Conservation (phyloP, 2,329 filamentous ascomycete genomes). For the Akanthomyces uredinophilus region DNA sequence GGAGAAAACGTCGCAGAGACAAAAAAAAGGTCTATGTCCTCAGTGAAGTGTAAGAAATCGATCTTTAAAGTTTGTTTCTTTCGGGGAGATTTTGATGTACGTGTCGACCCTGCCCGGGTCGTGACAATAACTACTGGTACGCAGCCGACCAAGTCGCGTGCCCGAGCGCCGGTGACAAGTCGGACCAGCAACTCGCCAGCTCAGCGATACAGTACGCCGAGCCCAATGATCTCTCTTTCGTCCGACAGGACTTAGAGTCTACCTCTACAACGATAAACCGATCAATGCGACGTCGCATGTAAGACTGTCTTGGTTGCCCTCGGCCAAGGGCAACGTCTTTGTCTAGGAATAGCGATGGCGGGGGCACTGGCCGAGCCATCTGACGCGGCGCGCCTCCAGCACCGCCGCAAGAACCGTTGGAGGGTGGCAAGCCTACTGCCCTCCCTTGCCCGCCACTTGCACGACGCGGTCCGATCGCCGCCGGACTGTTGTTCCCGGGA, state of each 20-base stretch:
- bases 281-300: not conserved
- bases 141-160: not conserved
- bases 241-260: not conserved
- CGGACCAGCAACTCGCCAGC: too few species aligned
- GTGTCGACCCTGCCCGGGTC: too few species aligned
- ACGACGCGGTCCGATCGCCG: too few species aligned
- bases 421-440: too few species aligned
- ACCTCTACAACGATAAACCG: too few species aligned
- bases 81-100: too few species aligned
- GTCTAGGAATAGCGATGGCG: not conserved
- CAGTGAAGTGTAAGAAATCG: too few species aligned
- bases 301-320: not conserved
- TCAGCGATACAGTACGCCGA: not conserved
- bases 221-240: not conserved
- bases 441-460: not conserved
- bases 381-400: not conserved
- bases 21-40: not conserved
- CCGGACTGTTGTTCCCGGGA: too few species aligned
- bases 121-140: not conserved
- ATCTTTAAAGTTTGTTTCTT: not conserved
- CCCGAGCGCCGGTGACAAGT: not conserved
- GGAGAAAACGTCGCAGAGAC: not conserved
- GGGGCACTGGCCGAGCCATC: not conserved
- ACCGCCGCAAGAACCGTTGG: slow-evolving; percentile 2
- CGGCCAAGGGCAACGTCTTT: too few species aligned